phyloP scores from a whole-genome alignment of 1,284 basidiomycete genomes.

The Cronartium quercuum region DNA sequence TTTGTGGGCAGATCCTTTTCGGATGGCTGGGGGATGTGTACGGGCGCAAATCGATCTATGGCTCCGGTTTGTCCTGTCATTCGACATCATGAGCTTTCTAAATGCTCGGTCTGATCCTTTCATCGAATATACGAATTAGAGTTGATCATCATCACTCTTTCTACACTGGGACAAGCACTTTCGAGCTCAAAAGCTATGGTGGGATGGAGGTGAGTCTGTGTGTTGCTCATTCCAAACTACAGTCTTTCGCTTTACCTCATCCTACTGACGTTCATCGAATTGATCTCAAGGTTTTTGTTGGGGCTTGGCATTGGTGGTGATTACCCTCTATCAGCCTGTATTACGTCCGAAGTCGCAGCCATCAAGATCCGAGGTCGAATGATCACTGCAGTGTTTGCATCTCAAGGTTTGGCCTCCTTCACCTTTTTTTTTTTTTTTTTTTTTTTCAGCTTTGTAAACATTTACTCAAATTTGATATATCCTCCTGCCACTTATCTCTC shows the following conservation, averaged over 20 bases:
- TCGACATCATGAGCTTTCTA: neutral
- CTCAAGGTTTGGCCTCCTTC: neutral
- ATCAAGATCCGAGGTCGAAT: constrained; percentile 66
- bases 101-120: constrained; percentile 48
- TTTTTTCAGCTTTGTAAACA: no score
- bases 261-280: constrained; percentile 66
- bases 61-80: constrained; percentile 54
- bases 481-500: constrained; percentile 52
- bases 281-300: constrained; percentile 41
- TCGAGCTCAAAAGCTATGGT: constrained; percentile 59
- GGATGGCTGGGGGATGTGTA: constrained; percentile 63
- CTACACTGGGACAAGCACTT: constrained; percentile 54
- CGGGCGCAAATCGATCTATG: constrained; percentile 63
- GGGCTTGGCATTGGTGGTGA: constrained; percentile 64
- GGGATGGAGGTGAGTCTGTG: constrained; percentile 60
- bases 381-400: constrained; percentile 51
- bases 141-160: constrained; percentile 50
- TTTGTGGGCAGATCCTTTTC: constrained; percentile 61
- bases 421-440: neutral
- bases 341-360: constrained; percentile 65
- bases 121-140: constrained; percentile 23
- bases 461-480: constrained; percentile 42
- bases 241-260: no score
- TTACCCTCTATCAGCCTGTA: constrained; percentile 64
- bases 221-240: no score